Base-by-base conservation (phyloP, 2,329 filamentous ascomycete species). In the Aspergillus spinulosporus region DNA sequence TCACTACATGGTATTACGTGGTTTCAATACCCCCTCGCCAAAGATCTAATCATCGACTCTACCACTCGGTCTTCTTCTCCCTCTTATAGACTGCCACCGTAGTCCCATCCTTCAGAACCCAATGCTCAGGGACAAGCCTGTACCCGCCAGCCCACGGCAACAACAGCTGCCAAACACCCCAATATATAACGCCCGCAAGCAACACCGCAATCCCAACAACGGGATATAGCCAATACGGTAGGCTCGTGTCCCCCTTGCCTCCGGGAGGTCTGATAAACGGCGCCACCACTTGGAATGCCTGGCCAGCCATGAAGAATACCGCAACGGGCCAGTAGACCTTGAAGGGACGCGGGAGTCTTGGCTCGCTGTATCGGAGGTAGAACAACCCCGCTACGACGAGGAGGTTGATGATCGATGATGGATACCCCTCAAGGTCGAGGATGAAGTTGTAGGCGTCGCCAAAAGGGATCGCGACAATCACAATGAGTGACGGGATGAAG, bases 391-490 rank as follows among this genome's bases (percentile, higher is more conserved):
- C 15, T 1, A 52, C 50, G n/a, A 52, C 50, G 3, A 52, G 43
- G n/a, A 52, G 36, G 21, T 52, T 52, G 3, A 52, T 52, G 21
- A 52, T 39, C 8, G 42, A 39, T 2, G 31, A 15, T 1, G 50
- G 50, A 26, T 52, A 52, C 0, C 50, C 50, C 15, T 44, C 52
- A 15, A 67, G 54, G 9, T 58, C 53, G 14, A 67, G 56, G 47
- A 67, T 57, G 28, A 67, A 67, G 39, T 61, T 52, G 48, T 66
- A 67, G 2, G 64, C 64, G 34, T 64, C 60, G 2, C 64, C 62
- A 11, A 62, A 61, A 5, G 64, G 65, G 32, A 63, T 64, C 1
- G 64, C 63, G 43, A 62, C 66, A 39, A 65, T 66, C 7, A 66
- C 62, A 2, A 66, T 36, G 3, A 64, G 47, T 1, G 64, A 65